Evolutionary conservation across 2,329 filamentous ascomycete genomes (phyloP).

Genomic region (Phialophora expanda): DNA sequence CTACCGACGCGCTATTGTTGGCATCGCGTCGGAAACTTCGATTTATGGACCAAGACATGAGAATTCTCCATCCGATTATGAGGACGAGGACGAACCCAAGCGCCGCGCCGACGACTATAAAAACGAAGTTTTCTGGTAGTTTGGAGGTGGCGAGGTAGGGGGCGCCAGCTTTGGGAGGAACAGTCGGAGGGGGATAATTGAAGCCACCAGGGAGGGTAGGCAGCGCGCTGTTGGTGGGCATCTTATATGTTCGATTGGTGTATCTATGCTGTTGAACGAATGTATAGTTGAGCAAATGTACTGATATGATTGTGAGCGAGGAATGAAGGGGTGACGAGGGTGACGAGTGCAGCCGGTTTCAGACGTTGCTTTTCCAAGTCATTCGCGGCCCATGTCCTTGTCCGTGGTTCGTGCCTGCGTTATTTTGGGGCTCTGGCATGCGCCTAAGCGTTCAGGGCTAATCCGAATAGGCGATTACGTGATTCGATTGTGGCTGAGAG

Average conservation of each 20-base stretch:
- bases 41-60: constrained; percentile 89
- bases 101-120: constrained; percentile 89
- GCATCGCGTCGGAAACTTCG: constrained; percentile 87
- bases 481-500: constrained; percentile 16
- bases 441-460: constrained; percentile 11
- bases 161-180: constrained; percentile 82
- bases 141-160: constrained; percentile 90
- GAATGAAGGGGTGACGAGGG: constrained; percentile 16
- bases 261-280: constrained; percentile 12
- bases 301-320: constrained; percentile 3
- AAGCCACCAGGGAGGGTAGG: constrained; percentile 63
- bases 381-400: constrained; percentile 2
- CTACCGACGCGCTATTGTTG: constrained; percentile 66
- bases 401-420: constrained; percentile 9
- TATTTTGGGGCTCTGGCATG: constrained; percentile 22
- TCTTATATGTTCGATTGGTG: constrained; percentile 15
- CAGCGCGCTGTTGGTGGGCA: constrained; percentile 43
- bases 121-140: constrained; percentile 90
- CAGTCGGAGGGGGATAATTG: constrained; percentile 72
- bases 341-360: constrained; percentile 21
- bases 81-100: constrained; percentile 80
- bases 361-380: constrained; percentile 16
- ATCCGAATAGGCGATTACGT: not conserved
- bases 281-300: constrained; percentile 6
- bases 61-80: constrained; percentile 84